Evolutionary conservation across 257 asterid genomes (phyloP).

Genomic region (Fraxinus excelsior): DNA sequence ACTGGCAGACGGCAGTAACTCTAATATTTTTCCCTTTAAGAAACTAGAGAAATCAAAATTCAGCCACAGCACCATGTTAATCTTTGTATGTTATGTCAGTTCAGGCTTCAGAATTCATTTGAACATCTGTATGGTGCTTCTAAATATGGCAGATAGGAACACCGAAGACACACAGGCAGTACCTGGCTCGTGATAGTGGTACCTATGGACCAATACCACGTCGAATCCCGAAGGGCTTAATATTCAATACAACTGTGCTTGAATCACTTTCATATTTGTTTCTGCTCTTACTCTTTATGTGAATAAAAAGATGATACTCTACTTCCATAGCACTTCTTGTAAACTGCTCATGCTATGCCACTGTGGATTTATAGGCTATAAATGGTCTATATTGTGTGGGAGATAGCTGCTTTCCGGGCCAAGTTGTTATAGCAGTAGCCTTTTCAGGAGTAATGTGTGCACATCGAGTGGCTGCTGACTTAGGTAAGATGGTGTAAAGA

Average conservation of each 20-base stretch:
- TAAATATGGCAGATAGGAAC: slow-evolving; percentile 79
- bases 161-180: slow-evolving; percentile 89
- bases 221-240: slow-evolving; percentile 71
- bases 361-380: slow-evolving; percentile 61
- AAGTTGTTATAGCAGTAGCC: slow-evolving; percentile 96
- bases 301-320: slow-evolving; percentile 6
- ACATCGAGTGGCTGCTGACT: slow-evolving; percentile 91
- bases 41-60: neutral
- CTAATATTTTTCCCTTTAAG: no score
- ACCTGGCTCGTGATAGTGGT: slow-evolving; percentile 96
- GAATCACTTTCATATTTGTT: slow-evolving; percentile 2
- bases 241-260: slow-evolving; percentile 90
- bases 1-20: neutral
- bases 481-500: slow-evolving; percentile 50
- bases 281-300: neutral
- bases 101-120: slow-evolving; percentile 2
- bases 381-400: slow-evolving; percentile 93
- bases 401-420: slow-evolving; percentile 99
- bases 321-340: slow-evolving; percentile 16
- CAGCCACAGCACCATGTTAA: slow-evolving; percentile 4
- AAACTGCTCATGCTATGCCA: slow-evolving; percentile 15
- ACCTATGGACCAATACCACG: slow-evolving; percentile 98
- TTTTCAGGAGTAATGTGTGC: slow-evolving; percentile 99
- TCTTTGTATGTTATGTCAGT: slow-evolving; percentile 9
- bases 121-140: slow-evolving; percentile 19